Evolutionary conservation across 2,329 filamentous ascomycete species (phyloP).

Genomic region (Mariannaea sp.): DNA sequence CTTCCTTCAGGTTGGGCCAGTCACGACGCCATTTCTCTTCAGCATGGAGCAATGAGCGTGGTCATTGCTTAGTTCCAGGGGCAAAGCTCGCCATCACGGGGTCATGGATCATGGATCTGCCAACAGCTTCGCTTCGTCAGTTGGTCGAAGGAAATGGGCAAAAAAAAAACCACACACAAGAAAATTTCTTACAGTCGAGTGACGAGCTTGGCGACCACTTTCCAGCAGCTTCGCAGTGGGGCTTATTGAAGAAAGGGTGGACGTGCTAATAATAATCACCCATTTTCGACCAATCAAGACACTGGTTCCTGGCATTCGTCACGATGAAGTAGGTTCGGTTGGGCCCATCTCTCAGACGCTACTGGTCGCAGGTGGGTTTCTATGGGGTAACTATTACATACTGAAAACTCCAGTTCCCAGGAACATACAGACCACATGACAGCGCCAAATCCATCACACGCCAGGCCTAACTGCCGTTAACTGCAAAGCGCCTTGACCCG

Average conservation of each 20-base stretch:
- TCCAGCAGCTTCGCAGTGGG: too few relatives aligned
- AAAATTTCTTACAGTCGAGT: constrained; percentile 12
- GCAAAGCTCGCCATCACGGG: constrained; percentile 29
- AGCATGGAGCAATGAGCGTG: constrained; percentile 12
- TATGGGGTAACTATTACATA: constrained; percentile 41
- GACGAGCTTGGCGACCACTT: constrained; percentile 20
- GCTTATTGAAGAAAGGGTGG: too few relatives aligned
- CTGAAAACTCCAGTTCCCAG: constrained; percentile 37
- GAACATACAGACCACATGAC: constrained; percentile 38
- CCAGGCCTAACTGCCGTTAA: constrained; percentile 32
- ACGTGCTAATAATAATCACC: too few relatives aligned
- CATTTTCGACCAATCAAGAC: too few relatives aligned
- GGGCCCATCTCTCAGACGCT: constrained; percentile 14
- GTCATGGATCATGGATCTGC: neutral
- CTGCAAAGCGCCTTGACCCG: constrained; percentile 40
- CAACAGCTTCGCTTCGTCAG: too few relatives aligned
- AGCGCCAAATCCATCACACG: constrained; percentile 33
- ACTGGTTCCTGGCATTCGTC: too few relatives aligned
- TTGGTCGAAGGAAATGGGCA: too few relatives aligned
- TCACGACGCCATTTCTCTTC: constrained; percentile 8
- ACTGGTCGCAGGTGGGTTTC: constrained; percentile 28
- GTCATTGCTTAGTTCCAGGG: constrained; percentile 8
- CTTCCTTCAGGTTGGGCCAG: constrained; percentile 5
- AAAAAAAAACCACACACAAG: too few relatives aligned
- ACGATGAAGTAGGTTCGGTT: too few relatives aligned